Base-by-base conservation (phyloP, 2,329 filamentous ascomycete species). In the Saccharata proteae region DNA sequence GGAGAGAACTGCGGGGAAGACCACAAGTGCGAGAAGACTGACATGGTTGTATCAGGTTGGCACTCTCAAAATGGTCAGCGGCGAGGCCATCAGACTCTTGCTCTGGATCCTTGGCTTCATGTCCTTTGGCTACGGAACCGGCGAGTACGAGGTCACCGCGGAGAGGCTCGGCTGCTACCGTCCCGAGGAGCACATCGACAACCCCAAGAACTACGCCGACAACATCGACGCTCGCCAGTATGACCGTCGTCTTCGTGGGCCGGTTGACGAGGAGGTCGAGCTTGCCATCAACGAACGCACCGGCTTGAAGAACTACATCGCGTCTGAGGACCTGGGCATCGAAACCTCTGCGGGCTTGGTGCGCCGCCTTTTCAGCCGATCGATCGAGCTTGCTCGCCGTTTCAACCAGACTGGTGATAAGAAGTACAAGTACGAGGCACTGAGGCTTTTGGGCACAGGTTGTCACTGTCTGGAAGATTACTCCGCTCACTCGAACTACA, bases 381-480 rank as follows among this genome's bases (percentile, higher is more conserved):
- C 73, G 46, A 84, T 93, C 44, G 68, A 88, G 45, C 72, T 90
- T n/a, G 86, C 75, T 25, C 78, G 83, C 37, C 68, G 67, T 27
- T 93, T 88, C 55, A 67, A 65, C 36, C 61, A 67, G 21, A 73
- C 65, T 41, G 63, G 72, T 34, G 71, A 77, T 44, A 74, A 83
- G 49, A 69, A 67, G n/a, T 85, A 93, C 47, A 69, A 92, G 17
- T 77, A 90, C 51, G 88, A 94, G 59, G 80, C 85, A 34, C 71
- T 94, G 28, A 76, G 86, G 32, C 67, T 93, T 12, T 63, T 94
- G 40, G 88, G 88, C 36, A 93, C 85, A 36, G 86, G 79, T 20
- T 71, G 85, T 34, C 88, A 96, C 61, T 93, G 85, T 51, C 61
- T 94, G 15, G 86, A 93, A 61, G 86, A 94, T 52, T 96, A 78